These are phyloP conservation scores for Blastobotrys mokoenaii DNA, from an alignment of 805 yeast species.

Conservation along the genomic window DNA sequence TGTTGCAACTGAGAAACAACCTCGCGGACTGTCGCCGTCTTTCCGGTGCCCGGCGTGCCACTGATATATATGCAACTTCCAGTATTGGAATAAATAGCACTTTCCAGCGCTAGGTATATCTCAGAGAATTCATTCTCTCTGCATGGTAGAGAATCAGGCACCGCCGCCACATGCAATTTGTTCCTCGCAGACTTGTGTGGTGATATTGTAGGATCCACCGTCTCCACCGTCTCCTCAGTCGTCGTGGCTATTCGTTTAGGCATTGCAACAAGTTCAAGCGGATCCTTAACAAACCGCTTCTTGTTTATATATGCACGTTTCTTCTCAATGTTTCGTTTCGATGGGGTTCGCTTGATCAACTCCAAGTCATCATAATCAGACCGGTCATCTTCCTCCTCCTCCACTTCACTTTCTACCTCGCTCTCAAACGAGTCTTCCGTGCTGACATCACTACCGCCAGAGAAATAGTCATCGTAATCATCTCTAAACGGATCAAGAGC, in stretches of 20 bases:
- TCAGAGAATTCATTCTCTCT: conserved; percentile 75
- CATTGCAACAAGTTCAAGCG: not conserved
- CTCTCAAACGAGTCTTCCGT: not conserved
- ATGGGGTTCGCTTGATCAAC: conserved; percentile 4
- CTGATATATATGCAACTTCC: conserved; percentile 86
- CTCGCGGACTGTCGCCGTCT: conserved; percentile 87
- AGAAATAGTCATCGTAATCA: too few relatives aligned
- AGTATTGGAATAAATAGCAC: conserved; percentile 57
- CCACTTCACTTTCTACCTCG: conserved; percentile 1
- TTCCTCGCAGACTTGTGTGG: conserved; percentile 25
- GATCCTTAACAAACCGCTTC: conserved; percentile 2
- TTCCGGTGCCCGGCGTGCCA: conserved; percentile 98
- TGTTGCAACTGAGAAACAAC: conserved; percentile 61
- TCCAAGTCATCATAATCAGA: conserved; percentile 6
- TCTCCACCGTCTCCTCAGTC: conserved; percentile 6
- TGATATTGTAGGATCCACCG: conserved; percentile 7
- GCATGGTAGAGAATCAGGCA: conserved; percentile 60
- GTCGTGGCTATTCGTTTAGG: conserved; percentile 2
- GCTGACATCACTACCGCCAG: not conserved
- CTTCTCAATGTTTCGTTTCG: conserved; percentile 3
- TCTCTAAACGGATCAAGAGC: too few relatives aligned
- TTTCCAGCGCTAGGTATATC: conserved; percentile 58
- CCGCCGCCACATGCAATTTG: conserved; percentile 29
- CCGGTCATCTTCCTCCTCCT: conserved; percentile 4
- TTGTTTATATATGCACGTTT: not conserved